A percentile compares a stretch with the other conserved stretches of the same genome.
phyloP scores from a whole-genome alignment of 495 filamentous ascomycete genomes.

The Penicillium soppii region DNA sequence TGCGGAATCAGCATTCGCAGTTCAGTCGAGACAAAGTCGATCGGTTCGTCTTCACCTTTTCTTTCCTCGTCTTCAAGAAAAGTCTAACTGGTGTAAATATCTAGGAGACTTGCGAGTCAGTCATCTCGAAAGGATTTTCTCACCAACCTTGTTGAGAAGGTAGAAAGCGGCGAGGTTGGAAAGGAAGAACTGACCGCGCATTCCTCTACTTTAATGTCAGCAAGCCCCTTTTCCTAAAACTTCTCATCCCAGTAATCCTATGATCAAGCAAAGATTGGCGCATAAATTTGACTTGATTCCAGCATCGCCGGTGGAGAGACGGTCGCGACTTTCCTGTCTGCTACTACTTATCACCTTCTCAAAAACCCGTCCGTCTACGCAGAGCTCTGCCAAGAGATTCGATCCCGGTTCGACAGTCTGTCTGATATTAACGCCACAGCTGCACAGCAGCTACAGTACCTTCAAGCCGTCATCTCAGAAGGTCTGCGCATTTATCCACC shows the following conservation, averaged over 20 bases:
- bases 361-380: conserved; percentile 17
- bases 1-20: conserved; percentile 4
- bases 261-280: too few species aligned
- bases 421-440: conserved; percentile 33
- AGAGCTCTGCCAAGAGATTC: conserved; percentile 48
- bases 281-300: too few species aligned
- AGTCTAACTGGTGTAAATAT: too few species aligned
- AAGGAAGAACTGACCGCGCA: conserved; percentile 32
- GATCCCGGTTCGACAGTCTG: conserved; percentile 15
- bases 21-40: conserved; percentile 10
- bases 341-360: conserved; percentile 33
- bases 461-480: conserved; percentile 32
- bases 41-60: too few species aligned
- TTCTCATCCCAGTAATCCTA: too few species aligned
- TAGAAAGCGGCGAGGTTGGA: conserved; percentile 19
- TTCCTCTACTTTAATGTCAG: conserved; percentile 34
- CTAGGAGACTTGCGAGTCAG: too few species aligned
- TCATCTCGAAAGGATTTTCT: conserved; percentile 25
- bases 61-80: too few species aligned
- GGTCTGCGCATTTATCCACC: conserved; percentile 29
- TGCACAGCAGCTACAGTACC: conserved; percentile 38
- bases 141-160: conserved; percentile 16
- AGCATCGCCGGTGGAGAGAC: conserved; percentile 48
- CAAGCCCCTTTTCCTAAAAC: too few species aligned
- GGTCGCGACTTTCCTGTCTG: conserved; percentile 38